Evolutionary conservation across 768 basidiomycete species (phyloP).

Genomic region (Crepidotus variabilis): DNA sequence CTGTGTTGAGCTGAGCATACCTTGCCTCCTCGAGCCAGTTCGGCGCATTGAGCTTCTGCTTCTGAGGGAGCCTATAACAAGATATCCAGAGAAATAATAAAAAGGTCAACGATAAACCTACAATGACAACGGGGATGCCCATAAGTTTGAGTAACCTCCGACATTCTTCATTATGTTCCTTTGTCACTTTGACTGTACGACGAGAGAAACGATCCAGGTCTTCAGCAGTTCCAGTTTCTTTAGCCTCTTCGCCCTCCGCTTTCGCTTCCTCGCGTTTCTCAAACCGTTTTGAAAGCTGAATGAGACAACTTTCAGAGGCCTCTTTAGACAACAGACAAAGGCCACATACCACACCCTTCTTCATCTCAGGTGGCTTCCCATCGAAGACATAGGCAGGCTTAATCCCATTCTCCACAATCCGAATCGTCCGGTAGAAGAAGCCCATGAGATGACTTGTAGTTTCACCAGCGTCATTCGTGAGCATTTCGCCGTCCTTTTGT

Average conservation of each 20-base stretch:
- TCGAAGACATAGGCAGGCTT: conserved; percentile 99
- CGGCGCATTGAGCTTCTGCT: conserved; percentile 98
- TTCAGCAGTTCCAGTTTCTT: conserved; percentile 91
- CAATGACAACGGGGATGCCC: conserved; percentile 95
- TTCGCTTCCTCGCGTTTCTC: conserved; percentile 89
- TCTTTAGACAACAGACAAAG: not conserved
- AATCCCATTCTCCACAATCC: conserved; percentile 98
- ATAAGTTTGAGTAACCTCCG: conserved; percentile 82
- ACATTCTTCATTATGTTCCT: conserved; percentile 96
- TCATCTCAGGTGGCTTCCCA: conserved; percentile 96
- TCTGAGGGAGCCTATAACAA: conserved; percentile 85
- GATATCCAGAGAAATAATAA: not conserved
- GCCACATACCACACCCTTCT: conserved; percentile 87
- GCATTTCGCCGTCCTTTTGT: conserved; percentile 92
- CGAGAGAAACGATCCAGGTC: conserved; percentile 89
- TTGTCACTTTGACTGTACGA: conserved; percentile 91
- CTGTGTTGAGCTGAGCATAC: conserved; percentile 29
- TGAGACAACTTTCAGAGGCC: conserved; percentile 6
- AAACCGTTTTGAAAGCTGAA: conserved; percentile 92
- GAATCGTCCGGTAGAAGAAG: conserved; percentile 94
- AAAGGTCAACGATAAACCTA: conserved; percentile 29
- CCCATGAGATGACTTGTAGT: conserved; percentile 99
- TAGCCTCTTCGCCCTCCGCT: conserved; percentile 93
- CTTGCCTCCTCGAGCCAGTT: conserved; percentile 94
- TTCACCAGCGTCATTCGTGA: conserved; percentile 97